A percentile compares a stretch with the other conserved stretches of the same genome.
phyloP scores from a whole-genome alignment of 106 monocot genomes.

The Dactylorhiza incarnata region DNA sequence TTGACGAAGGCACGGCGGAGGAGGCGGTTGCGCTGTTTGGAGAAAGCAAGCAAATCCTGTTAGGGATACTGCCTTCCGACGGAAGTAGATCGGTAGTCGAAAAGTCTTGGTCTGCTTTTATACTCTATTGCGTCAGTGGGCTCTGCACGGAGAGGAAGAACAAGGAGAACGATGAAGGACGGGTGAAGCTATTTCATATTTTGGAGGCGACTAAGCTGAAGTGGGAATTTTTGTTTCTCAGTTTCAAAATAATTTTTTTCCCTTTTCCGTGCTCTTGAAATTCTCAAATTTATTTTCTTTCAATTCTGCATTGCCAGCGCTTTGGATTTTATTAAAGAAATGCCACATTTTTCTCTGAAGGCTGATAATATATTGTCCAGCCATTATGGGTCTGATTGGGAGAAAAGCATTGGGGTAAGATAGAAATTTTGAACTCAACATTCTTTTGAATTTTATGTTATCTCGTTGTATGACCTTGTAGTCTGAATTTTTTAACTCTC shows the following conservation, averaged over 20 bases:
- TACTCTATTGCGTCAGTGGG: constrained; percentile 65
- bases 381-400: constrained; percentile 72
- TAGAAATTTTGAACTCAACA: background rate
- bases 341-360: constrained; percentile 63
- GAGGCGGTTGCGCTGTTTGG: constrained; percentile 32
- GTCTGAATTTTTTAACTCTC: background rate
- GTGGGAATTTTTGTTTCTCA: constrained; percentile 18
- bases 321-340: constrained; percentile 75
- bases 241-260: background rate
- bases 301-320: constrained; percentile 24
- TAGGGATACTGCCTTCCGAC: constrained; percentile 35
- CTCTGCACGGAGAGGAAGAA: constrained; percentile 32
- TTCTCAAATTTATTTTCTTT: background rate
- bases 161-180: constrained; percentile 22
- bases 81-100: constrained; percentile 67
- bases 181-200: constrained; percentile 52
- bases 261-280: background rate
- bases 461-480: background rate
- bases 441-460: background rate
- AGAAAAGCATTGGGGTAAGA: constrained; percentile 64
- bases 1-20: constrained; percentile 27
- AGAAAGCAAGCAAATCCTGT: constrained; percentile 40
- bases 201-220: constrained; percentile 51
- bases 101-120: constrained; percentile 54
- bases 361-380: constrained; percentile 30